Evolutionary conservation across 306 rosid genomes (phyloP).

Genomic region (Quercus gilva): DNA sequence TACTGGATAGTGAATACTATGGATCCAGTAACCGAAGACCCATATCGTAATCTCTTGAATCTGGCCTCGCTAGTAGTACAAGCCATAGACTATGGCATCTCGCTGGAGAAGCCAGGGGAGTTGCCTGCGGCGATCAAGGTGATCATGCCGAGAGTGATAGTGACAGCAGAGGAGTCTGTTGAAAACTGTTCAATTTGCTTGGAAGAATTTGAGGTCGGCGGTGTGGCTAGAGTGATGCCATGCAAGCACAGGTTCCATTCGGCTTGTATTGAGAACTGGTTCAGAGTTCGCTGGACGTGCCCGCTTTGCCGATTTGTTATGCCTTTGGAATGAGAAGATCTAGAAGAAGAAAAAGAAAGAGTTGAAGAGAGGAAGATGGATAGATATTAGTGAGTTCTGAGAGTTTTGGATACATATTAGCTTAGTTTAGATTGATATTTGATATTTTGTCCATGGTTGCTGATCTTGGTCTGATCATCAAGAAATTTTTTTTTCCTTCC

Average conservation of each 20-base stretch:
- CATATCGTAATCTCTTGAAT: too few relatives aligned
- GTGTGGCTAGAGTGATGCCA: conserved; percentile 38
- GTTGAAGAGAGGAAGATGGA: too few relatives aligned
- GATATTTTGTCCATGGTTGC: too few relatives aligned
- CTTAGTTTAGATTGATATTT: too few relatives aligned
- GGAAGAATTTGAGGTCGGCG: conserved; percentile 17
- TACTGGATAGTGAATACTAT: too few relatives aligned
- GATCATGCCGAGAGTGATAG: conserved; percentile 23
- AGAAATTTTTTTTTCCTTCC: too few relatives aligned
- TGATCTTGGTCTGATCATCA: too few relatives aligned
- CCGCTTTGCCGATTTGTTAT: conserved; percentile 37
- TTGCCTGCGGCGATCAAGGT: conserved; percentile 8
- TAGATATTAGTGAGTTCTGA: too few relatives aligned
- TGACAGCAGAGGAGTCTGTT: conserved; percentile 12
- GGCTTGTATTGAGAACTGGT: conserved; percentile 31
- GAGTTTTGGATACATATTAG: too few relatives aligned
- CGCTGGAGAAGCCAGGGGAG: conserved; percentile 14
- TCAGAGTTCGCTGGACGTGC: conserved; percentile 27
- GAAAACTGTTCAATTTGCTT: conserved; percentile 37
- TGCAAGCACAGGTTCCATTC: conserved; percentile 38
- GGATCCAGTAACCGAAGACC: too few relatives aligned
- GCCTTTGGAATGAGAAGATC: conserved; percentile 14
- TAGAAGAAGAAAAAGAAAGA: background rate
- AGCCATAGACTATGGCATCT: too few relatives aligned
- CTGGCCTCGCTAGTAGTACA: too few relatives aligned